phyloP scores from a whole-genome alignment of 305 asterid genomes.

The Fraxinus platypoda region DNA sequence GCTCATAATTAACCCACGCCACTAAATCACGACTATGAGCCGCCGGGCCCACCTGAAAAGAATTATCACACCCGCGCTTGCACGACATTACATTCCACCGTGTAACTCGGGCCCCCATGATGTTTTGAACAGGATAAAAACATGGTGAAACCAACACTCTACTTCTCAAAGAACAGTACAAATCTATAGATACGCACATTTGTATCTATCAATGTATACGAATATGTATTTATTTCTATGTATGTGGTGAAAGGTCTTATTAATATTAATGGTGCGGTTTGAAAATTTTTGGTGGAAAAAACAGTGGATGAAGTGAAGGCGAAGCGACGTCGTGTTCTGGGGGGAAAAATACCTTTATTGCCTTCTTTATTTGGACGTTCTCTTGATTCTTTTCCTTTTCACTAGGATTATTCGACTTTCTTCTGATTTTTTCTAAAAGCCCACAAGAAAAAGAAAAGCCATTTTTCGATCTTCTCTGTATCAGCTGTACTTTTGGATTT shows the following conservation, averaged over 20 bases:
- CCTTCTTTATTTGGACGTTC: constrained; percentile 44
- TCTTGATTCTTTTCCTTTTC: constrained; percentile 54
- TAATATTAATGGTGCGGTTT: neutral
- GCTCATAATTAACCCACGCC: neutral
- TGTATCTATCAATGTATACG: neutral
- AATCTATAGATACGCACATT: neutral
- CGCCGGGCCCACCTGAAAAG: neutral
- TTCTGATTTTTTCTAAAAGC: constrained; percentile 28
- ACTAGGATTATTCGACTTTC: constrained; percentile 28
- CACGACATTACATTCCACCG: constrained; percentile 27
- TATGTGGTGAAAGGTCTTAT: neutral
- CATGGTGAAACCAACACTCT: neutral
- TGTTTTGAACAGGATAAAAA: neutral
- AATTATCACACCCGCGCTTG: neutral
- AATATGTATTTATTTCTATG: neutral
- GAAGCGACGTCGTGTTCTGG: constrained; percentile 35
- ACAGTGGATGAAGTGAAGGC: constrained; percentile 2
- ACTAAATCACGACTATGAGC: neutral
- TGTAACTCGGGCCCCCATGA: constrained; percentile 16
- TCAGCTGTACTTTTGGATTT: neutral
- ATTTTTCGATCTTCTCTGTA: constrained; percentile 15
- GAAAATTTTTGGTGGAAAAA: neutral
- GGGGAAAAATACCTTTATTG: constrained; percentile 37
- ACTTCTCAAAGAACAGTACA: neutral
- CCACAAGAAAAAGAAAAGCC: constrained; percentile 14